Conservation (phyloP, 2,329 filamentous ascomycete species). For the Ascochyta lentis region DNA sequence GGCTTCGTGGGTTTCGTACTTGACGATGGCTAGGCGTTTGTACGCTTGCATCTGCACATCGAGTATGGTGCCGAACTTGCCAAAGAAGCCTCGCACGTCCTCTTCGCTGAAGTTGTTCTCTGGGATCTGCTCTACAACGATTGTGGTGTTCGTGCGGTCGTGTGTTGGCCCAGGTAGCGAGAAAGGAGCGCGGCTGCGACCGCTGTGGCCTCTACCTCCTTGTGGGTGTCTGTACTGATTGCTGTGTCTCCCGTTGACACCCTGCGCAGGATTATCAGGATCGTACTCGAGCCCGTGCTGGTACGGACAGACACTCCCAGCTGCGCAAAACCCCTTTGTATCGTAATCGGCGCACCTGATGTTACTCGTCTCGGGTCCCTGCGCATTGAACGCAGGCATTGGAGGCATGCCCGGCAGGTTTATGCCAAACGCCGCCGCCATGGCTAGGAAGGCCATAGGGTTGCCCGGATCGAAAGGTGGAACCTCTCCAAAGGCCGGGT, state of each 20-base stretch:
- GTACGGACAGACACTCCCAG: slow-evolving; percentile 71
- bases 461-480: slow-evolving; percentile 64
- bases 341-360: slow-evolving; percentile 74
- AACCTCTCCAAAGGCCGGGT: slow-evolving; percentile 39
- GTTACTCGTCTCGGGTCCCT: slow-evolving; percentile 37
- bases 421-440: slow-evolving; percentile 59
- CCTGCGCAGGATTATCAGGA: slow-evolving; percentile 56
- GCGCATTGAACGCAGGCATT: slow-evolving; percentile 44
- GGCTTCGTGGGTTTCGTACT: slow-evolving; percentile 69
- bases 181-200: slow-evolving; percentile 58
- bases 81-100: slow-evolving; percentile 71
- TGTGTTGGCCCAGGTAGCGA: slow-evolving; percentile 68
- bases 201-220: neutral
- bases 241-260: slow-evolving; percentile 22
- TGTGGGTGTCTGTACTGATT: slow-evolving; percentile 4
- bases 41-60: slow-evolving; percentile 71
- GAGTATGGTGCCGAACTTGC: slow-evolving; percentile 71
- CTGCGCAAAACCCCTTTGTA: slow-evolving; percentile 72
- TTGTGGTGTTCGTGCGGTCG: slow-evolving; percentile 69
- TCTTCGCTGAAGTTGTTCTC: slow-evolving; percentile 72
- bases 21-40: slow-evolving; percentile 72
- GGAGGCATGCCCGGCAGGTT: slow-evolving; percentile 50
- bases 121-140: slow-evolving; percentile 81
- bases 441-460: slow-evolving; percentile 67
- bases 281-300: slow-evolving; percentile 73